Evolutionary conservation across 495 filamentous ascomycete genomes (phyloP).

Genomic region (Clavariopsis aquatica): DNA sequence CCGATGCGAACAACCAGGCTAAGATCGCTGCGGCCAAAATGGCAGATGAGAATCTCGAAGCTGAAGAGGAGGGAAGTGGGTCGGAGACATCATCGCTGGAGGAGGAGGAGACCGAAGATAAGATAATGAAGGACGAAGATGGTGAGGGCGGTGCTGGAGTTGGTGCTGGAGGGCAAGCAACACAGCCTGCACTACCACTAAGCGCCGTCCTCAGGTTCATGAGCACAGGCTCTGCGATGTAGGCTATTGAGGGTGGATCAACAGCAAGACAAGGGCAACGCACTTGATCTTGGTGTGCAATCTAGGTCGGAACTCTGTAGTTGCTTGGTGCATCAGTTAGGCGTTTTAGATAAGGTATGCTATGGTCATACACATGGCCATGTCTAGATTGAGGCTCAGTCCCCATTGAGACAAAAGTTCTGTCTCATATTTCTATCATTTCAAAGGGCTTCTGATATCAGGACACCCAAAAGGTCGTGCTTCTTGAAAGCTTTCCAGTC

Average conservation of each 20-base stretch:
- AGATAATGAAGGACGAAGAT: not conserved
- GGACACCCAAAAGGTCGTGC: too few species aligned
- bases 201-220: slow-evolving; percentile 25
- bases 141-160: not conserved
- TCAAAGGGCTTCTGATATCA: too few species aligned
- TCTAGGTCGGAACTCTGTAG: not conserved
- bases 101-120: not conserved
- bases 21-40: not conserved
- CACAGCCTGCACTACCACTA: not conserved
- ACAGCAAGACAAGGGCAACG: too few species aligned
- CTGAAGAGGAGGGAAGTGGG: slow-evolving; percentile 5
- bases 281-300: too few species aligned
- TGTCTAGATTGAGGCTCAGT: too few species aligned
- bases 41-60: slow-evolving; percentile 10
- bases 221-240: slow-evolving; percentile 4
- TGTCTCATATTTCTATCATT: too few species aligned
- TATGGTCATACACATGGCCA: too few species aligned
- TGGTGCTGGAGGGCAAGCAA: not conserved
- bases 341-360: not conserved
- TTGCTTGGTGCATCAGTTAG: not conserved
- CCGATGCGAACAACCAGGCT: not conserved
- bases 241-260: not conserved
- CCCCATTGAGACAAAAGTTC: too few species aligned
- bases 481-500: too few species aligned
- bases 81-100: not conserved